Evolutionary conservation across 2,329 filamentous ascomycete genomes (phyloP), one percentile per base, ranked within the genome.

Genomic region (Aaosphaeria pasadenensis): DNA sequence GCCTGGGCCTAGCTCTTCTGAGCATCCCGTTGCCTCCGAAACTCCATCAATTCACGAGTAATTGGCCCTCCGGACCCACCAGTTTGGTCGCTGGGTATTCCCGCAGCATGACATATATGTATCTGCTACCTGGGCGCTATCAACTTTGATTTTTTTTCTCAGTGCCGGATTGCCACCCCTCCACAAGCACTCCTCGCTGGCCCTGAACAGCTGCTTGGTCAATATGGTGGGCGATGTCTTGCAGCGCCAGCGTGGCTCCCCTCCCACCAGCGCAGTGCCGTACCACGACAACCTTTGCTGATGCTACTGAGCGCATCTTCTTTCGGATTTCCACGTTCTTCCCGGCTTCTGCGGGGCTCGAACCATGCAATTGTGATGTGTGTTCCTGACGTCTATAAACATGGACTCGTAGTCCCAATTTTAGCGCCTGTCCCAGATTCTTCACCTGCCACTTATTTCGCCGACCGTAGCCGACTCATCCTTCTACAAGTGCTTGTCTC

Each of bases 331-430:
- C 33, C 33, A 36, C 9, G 33, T 43, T 50, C 45, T 53, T 51
- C 50, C 44, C 48, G 47, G 50, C 48, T 53, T 45, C 48, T 51
- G 52, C 51, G 55, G 52, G 57, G 11, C 50, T 51, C 50, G 49
- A 53, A 50, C 42, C 57, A 55, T 64, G 62, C 58, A 57, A 56
- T 57, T 60, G 49, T 53, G 44, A 52, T 53, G 51, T 43, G 49
- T 54, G 43, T 56, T 46, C 44, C 43, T 48, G 43, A 51, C 61
- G 38, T 30, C 50, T 68, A 68, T 68, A 68, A 64, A 66, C 62
- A 64, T 55, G 50, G 47, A 46, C 43, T 51, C 44, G 36, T 38
- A 52, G 48, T 57, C 58, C 58, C 50, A 54, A 51, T 50, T 51
- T 51, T 51, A 53, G 52, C 50, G 49, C 44, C 54, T 54, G 50